phyloP scores from a whole-genome alignment of 768 basidiomycete species.

The Wakefieldia striispora region DNA sequence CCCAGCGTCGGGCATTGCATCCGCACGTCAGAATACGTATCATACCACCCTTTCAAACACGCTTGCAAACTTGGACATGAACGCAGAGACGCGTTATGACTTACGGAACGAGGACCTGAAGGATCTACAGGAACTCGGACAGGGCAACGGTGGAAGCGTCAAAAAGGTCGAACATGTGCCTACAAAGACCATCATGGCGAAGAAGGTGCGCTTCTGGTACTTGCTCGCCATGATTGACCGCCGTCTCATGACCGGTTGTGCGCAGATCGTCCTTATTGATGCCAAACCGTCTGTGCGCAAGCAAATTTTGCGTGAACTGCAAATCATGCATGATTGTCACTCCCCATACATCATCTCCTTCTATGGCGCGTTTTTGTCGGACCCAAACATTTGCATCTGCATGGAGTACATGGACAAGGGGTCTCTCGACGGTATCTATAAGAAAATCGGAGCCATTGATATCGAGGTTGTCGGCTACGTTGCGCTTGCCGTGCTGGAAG shows the following conservation, averaged over 20 bases:
- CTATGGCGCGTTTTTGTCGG: slow-evolving; percentile 93
- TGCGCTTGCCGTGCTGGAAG: slow-evolving; percentile 92
- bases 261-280: slow-evolving; percentile 91
- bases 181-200: slow-evolving; percentile 92
- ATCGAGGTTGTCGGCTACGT: slow-evolving; percentile 92
- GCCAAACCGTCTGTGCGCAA: slow-evolving; percentile 95
- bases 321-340: slow-evolving; percentile 98
- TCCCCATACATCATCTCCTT: slow-evolving; percentile 95
- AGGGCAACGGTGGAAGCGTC: slow-evolving; percentile 97
- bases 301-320: slow-evolving; percentile 95
- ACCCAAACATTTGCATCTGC: slow-evolving; percentile 98
- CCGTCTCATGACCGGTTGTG: not conserved
- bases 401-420: slow-evolving; percentile 98
- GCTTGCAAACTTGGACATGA: slow-evolving; percentile 83
- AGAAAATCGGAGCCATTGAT: slow-evolving; percentile 90
- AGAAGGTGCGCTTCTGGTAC: slow-evolving; percentile 68
- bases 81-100: slow-evolving; percentile 81
- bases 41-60: slow-evolving; percentile 80
- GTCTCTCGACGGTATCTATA: slow-evolving; percentile 92
- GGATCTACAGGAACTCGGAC: slow-evolving; percentile 87
- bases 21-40: slow-evolving; percentile 65
- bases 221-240: not conserved
- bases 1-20: slow-evolving; percentile 48
- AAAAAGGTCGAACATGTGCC: slow-evolving; percentile 93
- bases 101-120: slow-evolving; percentile 87